These are phyloP conservation scores for Mrakia blollopis DNA, from an alignment of 768 basidiomycete genomes.

Conservation along the genomic window DNA sequence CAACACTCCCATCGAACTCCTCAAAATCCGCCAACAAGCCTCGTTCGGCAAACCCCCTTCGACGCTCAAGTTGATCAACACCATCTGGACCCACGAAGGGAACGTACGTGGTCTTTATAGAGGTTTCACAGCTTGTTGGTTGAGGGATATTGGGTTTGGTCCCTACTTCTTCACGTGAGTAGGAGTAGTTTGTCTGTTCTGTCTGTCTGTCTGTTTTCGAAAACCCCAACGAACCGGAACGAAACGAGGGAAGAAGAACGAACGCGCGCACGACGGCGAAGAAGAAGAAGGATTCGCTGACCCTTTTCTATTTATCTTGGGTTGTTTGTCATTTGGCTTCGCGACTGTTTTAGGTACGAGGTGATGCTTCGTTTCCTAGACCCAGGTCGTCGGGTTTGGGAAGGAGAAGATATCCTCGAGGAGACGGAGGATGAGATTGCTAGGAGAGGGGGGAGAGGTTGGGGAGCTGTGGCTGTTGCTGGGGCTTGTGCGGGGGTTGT, in stretches of 20 bases:
- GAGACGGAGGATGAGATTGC: slow-evolving; percentile 27
- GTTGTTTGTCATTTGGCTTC: no score
- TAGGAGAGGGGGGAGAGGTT: slow-evolving; percentile 6
- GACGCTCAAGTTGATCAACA: slow-evolving; percentile 53
- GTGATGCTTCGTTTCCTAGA: slow-evolving; percentile 40
- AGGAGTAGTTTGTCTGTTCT: no score
- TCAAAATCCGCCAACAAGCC: slow-evolving; percentile 71
- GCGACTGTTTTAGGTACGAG: slow-evolving; percentile 42
- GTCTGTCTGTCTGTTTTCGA: no score
- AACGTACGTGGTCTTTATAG: slow-evolving; percentile 70
- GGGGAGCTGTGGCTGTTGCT: slow-evolving; percentile 26
- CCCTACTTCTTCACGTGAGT: slow-evolving; percentile 74
- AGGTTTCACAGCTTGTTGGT: slow-evolving; percentile 64
- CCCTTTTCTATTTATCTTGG: no score
- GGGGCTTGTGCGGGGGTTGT: slow-evolving; percentile 23
- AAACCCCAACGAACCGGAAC: no score
- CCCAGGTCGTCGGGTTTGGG: slow-evolving; percentile 22
- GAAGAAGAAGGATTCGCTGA: no score
- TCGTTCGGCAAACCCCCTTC: slow-evolving; percentile 40
- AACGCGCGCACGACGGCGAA: no score
- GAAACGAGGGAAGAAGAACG: no score
- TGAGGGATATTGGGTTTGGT: slow-evolving; percentile 77
- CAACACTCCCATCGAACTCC: slow-evolving; percentile 76
- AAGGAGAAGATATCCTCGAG: slow-evolving; percentile 14
- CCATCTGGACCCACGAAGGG: slow-evolving; percentile 52